Percentiles rank a stretch among this genome's conserved stretches.
phyloP scores from a whole-genome alignment of 2,329 filamentous ascomycete genomes.

The Colletotrichum zoysiae region DNA sequence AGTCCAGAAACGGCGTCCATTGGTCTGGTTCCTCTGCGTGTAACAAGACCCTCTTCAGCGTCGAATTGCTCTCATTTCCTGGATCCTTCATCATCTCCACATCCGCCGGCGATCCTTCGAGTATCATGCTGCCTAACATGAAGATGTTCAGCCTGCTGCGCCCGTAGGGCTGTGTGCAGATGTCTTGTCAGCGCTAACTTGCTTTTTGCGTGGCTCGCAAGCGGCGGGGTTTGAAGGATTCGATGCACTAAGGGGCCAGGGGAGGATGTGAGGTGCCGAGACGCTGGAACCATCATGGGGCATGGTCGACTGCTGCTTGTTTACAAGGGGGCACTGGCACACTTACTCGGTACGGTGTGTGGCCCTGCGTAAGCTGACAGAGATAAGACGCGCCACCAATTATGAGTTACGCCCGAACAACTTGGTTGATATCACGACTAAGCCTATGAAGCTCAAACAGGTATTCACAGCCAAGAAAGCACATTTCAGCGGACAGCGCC shows the following conservation, averaged over 20 bases:
- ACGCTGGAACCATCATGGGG: conserved; percentile 6
- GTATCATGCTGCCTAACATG: not conserved
- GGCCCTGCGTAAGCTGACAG: not conserved
- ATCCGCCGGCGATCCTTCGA: not conserved
- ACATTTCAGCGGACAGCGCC: not conserved
- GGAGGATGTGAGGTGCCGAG: not conserved
- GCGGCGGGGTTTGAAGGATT: not conserved
- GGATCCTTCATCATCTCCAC: not conserved
- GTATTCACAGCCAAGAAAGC: not conserved
- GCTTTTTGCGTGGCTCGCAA: not conserved
- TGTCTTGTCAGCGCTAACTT: not conserved
- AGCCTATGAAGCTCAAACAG: not conserved
- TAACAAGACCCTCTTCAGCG: too few relatives aligned
- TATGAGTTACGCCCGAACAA: not conserved
- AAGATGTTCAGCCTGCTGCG: not conserved
- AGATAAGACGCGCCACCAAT: not conserved
- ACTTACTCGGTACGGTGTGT: not conserved
- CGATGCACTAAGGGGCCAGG: too few relatives aligned
- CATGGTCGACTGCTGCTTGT: not conserved
- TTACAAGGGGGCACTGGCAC: too few relatives aligned
- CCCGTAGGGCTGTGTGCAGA: not conserved
- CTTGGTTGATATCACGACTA: conserved; percentile 11
- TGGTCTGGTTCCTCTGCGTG: not conserved
- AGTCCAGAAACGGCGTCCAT: too few relatives aligned
- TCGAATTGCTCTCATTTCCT: too few relatives aligned